Evolutionary conservation across 768 basidiomycete species (phyloP).

Genomic region (Lentinula detonsa): DNA sequence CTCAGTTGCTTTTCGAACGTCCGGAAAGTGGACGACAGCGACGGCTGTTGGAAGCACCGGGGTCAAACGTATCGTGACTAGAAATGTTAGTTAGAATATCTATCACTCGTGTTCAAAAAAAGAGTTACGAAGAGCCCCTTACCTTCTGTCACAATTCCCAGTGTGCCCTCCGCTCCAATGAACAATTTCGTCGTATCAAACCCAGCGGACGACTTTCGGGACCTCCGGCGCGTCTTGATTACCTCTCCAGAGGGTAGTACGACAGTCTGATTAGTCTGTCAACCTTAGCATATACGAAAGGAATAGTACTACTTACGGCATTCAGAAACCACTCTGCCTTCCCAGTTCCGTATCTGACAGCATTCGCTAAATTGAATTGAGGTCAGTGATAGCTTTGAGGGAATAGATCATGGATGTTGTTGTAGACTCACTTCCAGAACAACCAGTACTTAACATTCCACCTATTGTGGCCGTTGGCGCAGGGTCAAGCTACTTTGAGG

Average conservation of each 20-base stretch:
- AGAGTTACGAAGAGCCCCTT: background rate
- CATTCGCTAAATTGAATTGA: conserved; percentile 44
- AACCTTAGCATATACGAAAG: background rate
- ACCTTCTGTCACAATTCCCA: conserved; percentile 90
- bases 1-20: conserved; percentile 43
- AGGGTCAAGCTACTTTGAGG: conserved; percentile 55
- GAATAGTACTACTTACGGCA: conserved; percentile 39
- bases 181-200: conserved; percentile 84
- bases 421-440: conserved; percentile 62
- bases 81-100: background rate
- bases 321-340: conserved; percentile 91
- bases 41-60: conserved; percentile 80
- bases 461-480: conserved; percentile 81
- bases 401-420: conserved; percentile 2
- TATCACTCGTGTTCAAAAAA: background rate
- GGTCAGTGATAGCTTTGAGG: background rate
- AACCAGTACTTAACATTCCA: conserved; percentile 83
- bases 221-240: conserved; percentile 78
- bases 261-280: background rate
- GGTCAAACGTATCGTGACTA: background rate
- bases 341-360: conserved; percentile 84
- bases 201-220: conserved; percentile 83
- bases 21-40: conserved; percentile 82
- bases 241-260: conserved; percentile 68
- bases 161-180: conserved; percentile 73